Evolutionary conservation across 169 alveolate species (phyloP).

Genomic region (Plasmodium gonderi): DNA sequence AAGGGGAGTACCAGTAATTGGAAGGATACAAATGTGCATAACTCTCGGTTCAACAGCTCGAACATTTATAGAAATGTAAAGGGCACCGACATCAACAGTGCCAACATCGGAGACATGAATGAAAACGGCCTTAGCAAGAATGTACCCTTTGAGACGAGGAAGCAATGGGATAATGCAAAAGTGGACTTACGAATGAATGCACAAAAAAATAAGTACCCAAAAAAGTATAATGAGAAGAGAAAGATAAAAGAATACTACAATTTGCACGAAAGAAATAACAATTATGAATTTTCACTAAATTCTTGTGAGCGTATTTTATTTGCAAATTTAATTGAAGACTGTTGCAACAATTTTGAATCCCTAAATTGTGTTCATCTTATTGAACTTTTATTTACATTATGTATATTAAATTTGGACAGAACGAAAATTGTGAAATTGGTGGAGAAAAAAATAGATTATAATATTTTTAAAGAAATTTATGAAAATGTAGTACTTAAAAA

Average conservation of each 20-base stretch:
- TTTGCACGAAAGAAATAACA: conserved; percentile 3
- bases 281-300: conserved; percentile 18
- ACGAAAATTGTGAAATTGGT: conserved; percentile 18
- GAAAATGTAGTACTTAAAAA: conserved; percentile 10
- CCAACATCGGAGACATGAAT: too few relatives aligned
- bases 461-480: background rate
- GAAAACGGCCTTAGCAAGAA: too few relatives aligned
- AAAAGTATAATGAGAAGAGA: conserved; percentile 17
- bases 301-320: conserved; percentile 51
- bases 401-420: conserved; percentile 37
- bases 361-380: conserved; percentile 4
- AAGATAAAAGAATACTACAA: conserved; percentile 53
- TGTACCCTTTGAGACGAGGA: too few relatives aligned
- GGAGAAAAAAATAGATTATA: conserved; percentile 6
- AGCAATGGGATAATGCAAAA: too few relatives aligned
- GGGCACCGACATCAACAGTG: background rate
- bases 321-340: conserved; percentile 56
- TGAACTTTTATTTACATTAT: conserved; percentile 45
- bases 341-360: conserved; percentile 46
- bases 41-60: conserved; percentile 53
- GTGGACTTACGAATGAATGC: background rate
- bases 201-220: conserved; percentile 9
- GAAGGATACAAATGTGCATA: background rate
- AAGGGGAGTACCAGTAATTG: background rate
- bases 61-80: background rate